These are phyloP conservation scores for Phyllosticta capitalensis DNA, from an alignment of 2,329 filamentous ascomycete species.

Conservation along the genomic window DNA sequence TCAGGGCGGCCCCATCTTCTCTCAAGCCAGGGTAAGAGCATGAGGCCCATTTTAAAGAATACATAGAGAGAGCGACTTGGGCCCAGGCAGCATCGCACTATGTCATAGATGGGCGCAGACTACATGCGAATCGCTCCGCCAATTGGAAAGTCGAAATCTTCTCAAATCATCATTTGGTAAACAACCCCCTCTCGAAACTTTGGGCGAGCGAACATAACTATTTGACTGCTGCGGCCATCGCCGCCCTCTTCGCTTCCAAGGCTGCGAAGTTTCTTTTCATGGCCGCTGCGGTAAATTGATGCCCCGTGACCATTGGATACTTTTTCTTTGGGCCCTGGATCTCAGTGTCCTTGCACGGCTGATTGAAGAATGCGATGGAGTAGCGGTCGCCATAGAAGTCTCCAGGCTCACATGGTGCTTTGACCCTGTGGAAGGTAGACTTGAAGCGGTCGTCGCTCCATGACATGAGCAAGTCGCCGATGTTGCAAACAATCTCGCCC, in stretches of 20 bases:
- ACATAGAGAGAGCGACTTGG: too few species aligned
- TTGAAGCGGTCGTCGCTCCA: constrained; percentile 61
- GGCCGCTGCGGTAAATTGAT: constrained; percentile 49
- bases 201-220: too few species aligned
- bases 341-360: constrained; percentile 46
- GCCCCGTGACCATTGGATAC: constrained; percentile 51
- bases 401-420: constrained; percentile 44
- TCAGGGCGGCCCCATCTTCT: too few species aligned
- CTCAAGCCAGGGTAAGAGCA: too few species aligned
- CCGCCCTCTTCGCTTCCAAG: constrained; percentile 35
- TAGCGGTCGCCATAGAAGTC: constrained; percentile 52
- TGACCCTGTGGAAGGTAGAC: constrained; percentile 55
- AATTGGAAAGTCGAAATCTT: too few species aligned
- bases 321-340: constrained; percentile 55
- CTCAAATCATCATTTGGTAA: too few species aligned
- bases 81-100: too few species aligned
- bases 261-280: constrained; percentile 48
- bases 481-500: constrained; percentile 53
- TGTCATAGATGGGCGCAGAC: too few species aligned
- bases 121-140: too few species aligned
- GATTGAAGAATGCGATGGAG: constrained; percentile 58
- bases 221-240: too few species aligned
- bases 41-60: too few species aligned
- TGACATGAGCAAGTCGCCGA: constrained; percentile 57
- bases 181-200: too few species aligned